Base-by-base conservation (phyloP, 306 rosid genomes). In the Trifolium repens region DNA sequence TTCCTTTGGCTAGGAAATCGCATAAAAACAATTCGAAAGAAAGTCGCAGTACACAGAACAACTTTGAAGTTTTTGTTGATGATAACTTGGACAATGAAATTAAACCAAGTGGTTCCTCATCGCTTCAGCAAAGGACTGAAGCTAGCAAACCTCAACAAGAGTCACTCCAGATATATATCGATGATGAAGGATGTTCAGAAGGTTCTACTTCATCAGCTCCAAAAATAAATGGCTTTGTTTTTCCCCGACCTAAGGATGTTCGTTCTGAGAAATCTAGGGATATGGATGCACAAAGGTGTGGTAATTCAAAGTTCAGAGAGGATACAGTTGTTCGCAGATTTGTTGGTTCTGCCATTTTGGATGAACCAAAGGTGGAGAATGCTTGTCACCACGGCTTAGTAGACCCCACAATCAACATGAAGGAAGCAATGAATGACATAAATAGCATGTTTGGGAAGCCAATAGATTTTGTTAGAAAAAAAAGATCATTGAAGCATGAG, bases 371-470 rank as follows among this genome's bases (percentile, higher is more conserved):
- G 84, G 99, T 87, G 83, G 99, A 94, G 80, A 94, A 94, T 74
- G 93, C 81, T 66, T 94, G 99, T 67, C 99, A 94, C 85, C 96
- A 92, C 49, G 99, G 99, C 47, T 88, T 94, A 69, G 96, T 94
- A 61, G 99, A 94, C 13, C 99, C 99, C 27, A 94, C 97, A 57
- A 80, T 94, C 78, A 94, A 94, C 90, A 66, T 92, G 87, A 92
- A 88, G 86, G 96, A 94, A 81, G 99, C 99, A 39, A 94, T 94
- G 97, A 85, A 89, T 54, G 99, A 92, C 83, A 94, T 94, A 81
- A 94, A 91, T 65, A 88, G 82, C 91, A 92, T 94, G 99, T 94
- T 94, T 78, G 99, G 97, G 74, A 86, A 91, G 84, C 96, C 98
- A 15, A 94, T 94, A 3, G 96, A 94, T 32, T 94, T 94, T 74